Percentiles rank a stretch among this genome's conserved stretches.
phyloP scores from a whole-genome alignment of 306 rosid genomes.

The barrel medic (Medicago truncatula) region MtrunA17r5.0-ANR NC_053046.1:31923001-31923500 shows the following conservation, averaged over 20 bases:
- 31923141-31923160: too few species aligned
- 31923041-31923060: too few species aligned
- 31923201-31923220: constrained; percentile 36
- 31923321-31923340: constrained; percentile 37
- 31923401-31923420: constrained; percentile 47
- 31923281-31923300: constrained; percentile 44
- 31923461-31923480: constrained; percentile 35
- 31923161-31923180: neutral
- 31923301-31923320: constrained; percentile 46
- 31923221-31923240: constrained; percentile 28
- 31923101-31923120: too few species aligned
- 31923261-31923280: constrained; percentile 36
- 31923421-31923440: constrained; percentile 46
- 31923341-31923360: constrained; percentile 33
- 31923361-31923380: constrained; percentile 24
- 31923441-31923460: constrained; percentile 17
- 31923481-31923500: constrained; percentile 40
- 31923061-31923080: too few species aligned
- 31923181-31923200: constrained; percentile 45
- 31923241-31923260: constrained; percentile 28
- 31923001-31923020: too few species aligned
- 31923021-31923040: too few species aligned
- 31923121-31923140: too few species aligned
- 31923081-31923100: too few species aligned
- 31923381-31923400: constrained; percentile 33